Base-by-base conservation (phyloP, 495 filamentous ascomycete genomes). In the Hyaloscypha finlandica region DNA sequence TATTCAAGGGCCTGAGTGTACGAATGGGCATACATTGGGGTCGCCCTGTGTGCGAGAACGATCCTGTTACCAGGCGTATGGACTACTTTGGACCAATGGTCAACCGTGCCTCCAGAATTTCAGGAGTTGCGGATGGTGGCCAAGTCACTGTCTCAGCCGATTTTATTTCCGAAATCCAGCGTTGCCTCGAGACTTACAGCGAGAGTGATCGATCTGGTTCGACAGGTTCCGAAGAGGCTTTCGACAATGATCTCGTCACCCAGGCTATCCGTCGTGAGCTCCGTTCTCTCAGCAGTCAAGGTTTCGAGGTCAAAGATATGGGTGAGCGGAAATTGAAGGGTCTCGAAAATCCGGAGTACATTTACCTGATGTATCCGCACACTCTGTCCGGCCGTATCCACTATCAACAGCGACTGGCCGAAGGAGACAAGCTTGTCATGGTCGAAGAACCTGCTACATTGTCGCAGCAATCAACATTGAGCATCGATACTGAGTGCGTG, bases 1-100 rank as follows among this genome's bases (percentile, higher is more conserved):
- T 99, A 59, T 97, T 96, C 77, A 87, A 89, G 62, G 95, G 95
- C 37, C 76, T 99, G 63, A 97, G 93, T 30, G 95, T 99, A 48
- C 88, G 95, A 59, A 99, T 99, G 96, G 95, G 95, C 67, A 89
- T 94, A 54, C 95, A 99, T 74, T 98, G 90, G 88, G 95, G 95
- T 61, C 86, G 89, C 54, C 95, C 96, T 33, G 93, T 99, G 62
- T 96, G 92, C 71, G 95, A 98, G 74, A 89, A 89, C 37, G 95
- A 99, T 76, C 94, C 95, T 0, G 92, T 99, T 6, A 99, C 95
- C 11, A 88, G 92, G 57, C 93, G 95, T 51, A 99, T 99, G 95
- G 95, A 99, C 74, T 99, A 99, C 77, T 98, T 97, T 77, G 95
- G 95, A 9, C 95, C 96, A 1, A 98, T 99, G 92, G 95, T 99